Base-by-base conservation (phyloP, 208 protist species). In the Leishmania braziliensis region DNA sequence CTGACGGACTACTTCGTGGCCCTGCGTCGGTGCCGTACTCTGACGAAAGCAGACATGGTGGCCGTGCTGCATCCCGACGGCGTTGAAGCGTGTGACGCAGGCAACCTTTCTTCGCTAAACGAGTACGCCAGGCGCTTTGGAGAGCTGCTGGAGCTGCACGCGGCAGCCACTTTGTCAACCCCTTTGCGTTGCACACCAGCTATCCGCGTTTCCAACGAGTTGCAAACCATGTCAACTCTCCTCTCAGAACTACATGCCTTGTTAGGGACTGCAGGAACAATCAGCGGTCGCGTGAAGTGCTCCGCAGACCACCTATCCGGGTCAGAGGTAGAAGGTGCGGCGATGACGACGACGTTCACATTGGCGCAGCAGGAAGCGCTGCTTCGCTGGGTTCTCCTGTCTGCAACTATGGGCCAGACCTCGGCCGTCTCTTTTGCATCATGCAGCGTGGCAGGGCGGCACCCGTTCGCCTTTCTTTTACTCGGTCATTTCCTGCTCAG, bases 381-480 rank as follows among this genome's bases (percentile, higher is more conserved):
- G 29, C 65, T 85, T 29, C 82, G 78, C 39, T 85, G 82, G 82
- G 48, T 66, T 46, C 62, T 85, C 33, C 18, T 79, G 9, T 70
- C 73, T 6, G 77, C 82, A 26, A 62, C 72, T 8, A 54, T 70
- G 36, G 62, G 71, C 26, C 43, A 53, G 50, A 50, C n/a, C 6
- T 26, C 23, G 8, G 39, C 12, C 39, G 26, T 68, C 36, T 39
- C 18, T 53, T 33, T 36, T 54, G 14, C 46, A 53, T 36, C 43
- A 18, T 26, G 48, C 39, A 51, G 43, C 23, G 46, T 48, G 69
- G 18, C 29, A 73, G 46, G 69, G 54, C 74, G n/a, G 14, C 76
- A 85, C 29, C 82, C 77, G 20, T 85, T 85, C 46, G 77, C 82
- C 1, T 74, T 82, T 46, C 77, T 85, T n/a, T 60, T 85, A n/a